These are phyloP conservation scores for Dendrothele bispora DNA, from an alignment of 768 basidiomycete genomes.

Conservation along the genomic window DNA sequence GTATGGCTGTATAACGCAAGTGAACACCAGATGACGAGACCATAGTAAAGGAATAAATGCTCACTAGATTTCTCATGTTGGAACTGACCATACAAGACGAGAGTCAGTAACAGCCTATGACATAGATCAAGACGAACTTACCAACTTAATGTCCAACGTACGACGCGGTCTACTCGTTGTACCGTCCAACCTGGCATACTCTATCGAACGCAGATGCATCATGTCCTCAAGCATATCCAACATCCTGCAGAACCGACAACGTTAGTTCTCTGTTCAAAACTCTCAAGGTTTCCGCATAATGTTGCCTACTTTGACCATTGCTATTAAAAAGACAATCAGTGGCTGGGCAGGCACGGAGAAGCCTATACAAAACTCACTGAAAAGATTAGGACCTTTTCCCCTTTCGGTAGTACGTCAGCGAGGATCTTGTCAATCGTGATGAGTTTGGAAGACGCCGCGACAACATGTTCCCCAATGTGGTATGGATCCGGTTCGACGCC, in stretches of 20 bases:
- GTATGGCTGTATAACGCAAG: slow-evolving; percentile 45
- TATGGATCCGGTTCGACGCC: slow-evolving; percentile 51
- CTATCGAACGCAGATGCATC: slow-evolving; percentile 55
- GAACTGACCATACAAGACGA: slow-evolving; percentile 39
- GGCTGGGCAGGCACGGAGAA: neutral
- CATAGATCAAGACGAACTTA: slow-evolving; percentile 32
- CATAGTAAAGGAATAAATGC: too few relatives aligned
- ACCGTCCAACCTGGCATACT: slow-evolving; percentile 65
- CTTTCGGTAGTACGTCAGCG: slow-evolving; percentile 53
- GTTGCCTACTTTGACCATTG: slow-evolving; percentile 60
- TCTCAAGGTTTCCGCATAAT: too few relatives aligned
- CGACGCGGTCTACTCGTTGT: slow-evolving; percentile 51
- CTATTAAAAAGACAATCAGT: slow-evolving; percentile 22
- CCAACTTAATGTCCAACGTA: slow-evolving; percentile 55
- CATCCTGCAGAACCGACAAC: slow-evolving; percentile 43
- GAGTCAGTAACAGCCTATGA: neutral
- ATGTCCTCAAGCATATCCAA: slow-evolving; percentile 71
- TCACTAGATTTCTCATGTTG: slow-evolving; percentile 58
- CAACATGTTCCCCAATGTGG: slow-evolving; percentile 52
- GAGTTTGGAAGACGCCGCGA: slow-evolving; percentile 56
- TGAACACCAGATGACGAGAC: too few relatives aligned
- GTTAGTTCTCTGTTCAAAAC: too few relatives aligned
- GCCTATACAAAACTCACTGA: slow-evolving; percentile 39
- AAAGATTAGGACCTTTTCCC: slow-evolving; percentile 68
- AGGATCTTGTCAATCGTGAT: slow-evolving; percentile 61